Evolutionary conservation across 2,329 filamentous ascomycete species (phyloP).

Genomic region (Fusarium scirpi): DNA sequence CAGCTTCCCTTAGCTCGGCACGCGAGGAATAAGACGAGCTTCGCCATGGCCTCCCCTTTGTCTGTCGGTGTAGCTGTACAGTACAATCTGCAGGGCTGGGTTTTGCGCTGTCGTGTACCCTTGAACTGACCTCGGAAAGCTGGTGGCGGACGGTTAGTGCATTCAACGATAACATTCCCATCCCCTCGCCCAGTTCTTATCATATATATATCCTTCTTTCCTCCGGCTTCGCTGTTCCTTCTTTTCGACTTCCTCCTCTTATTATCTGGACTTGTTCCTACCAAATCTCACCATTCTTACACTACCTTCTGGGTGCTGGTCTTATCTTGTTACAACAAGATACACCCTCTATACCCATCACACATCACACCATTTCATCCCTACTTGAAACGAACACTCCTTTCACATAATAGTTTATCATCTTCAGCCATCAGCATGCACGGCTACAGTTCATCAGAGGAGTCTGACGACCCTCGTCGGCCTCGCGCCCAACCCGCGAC

Average conservation of each 20-base stretch:
- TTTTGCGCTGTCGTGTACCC: conserved; percentile 11
- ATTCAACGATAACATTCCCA: conserved; percentile 12
- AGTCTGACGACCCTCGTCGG: conserved; percentile 61
- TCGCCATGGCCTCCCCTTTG: conserved; percentile 22
- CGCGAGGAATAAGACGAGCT: conserved; percentile 16
- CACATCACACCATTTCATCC: background rate
- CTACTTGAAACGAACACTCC: background rate
- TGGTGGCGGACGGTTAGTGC: conserved; percentile 25
- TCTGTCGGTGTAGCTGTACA: conserved; percentile 27
- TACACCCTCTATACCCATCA: background rate
- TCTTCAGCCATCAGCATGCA: conserved; percentile 48
- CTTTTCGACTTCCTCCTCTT: background rate
- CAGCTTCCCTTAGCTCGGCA: conserved; percentile 19
- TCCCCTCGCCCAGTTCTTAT: conserved; percentile 6
- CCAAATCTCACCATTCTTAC: background rate
- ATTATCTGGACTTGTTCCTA: conserved; percentile 12
- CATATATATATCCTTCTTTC: conserved; percentile 29
- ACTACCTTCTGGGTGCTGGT: background rate
- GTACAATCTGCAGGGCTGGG: conserved; percentile 22
- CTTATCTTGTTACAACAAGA: conserved; percentile 5
- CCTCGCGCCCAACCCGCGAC: conserved; percentile 52
- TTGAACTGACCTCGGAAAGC: conserved; percentile 12
- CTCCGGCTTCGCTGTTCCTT: conserved; percentile 21
- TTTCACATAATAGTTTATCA: background rate
- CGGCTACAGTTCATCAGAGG: conserved; percentile 64